phyloP scores from a whole-genome alignment of 1,284 basidiomycete species.

The Cystobasidiaceae sp. region DNA sequence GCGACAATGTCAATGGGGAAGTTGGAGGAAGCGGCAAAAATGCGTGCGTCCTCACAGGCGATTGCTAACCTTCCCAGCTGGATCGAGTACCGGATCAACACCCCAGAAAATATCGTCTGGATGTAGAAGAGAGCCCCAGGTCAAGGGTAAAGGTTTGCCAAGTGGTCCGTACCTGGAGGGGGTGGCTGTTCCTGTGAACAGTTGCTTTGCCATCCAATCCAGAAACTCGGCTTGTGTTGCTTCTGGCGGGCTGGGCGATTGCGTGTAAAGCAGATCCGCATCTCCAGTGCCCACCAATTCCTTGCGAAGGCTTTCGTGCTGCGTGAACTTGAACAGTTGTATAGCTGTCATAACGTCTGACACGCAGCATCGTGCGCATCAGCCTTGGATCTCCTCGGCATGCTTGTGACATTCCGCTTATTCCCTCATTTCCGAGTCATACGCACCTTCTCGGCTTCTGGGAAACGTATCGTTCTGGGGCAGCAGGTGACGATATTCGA shows the following conservation, averaged over 20 bases:
- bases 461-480: too few relatives aligned
- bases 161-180: background rate
- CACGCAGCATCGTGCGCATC: too few relatives aligned
- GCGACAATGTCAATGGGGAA: too few relatives aligned
- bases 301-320: background rate
- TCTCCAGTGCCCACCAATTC: background rate
- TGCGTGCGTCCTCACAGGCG: background rate
- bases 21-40: background rate
- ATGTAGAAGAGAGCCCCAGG: background rate
- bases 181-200: background rate
- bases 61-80: background rate
- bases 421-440: too few relatives aligned
- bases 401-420: too few relatives aligned
- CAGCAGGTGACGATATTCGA: too few relatives aligned
- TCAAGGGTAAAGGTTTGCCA: background rate
- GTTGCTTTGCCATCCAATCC: background rate
- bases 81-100: background rate
- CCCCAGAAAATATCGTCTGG: slow-evolving; percentile 1
- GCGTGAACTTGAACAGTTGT: background rate
- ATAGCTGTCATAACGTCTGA: background rate
- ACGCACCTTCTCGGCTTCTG: too few relatives aligned
- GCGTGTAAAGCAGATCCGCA: background rate
- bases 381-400: too few relatives aligned
- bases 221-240: background rate
- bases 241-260: background rate